Conservation (phyloP, 179 eudicot genomes). For the Spinacia oleracea region DNA sequence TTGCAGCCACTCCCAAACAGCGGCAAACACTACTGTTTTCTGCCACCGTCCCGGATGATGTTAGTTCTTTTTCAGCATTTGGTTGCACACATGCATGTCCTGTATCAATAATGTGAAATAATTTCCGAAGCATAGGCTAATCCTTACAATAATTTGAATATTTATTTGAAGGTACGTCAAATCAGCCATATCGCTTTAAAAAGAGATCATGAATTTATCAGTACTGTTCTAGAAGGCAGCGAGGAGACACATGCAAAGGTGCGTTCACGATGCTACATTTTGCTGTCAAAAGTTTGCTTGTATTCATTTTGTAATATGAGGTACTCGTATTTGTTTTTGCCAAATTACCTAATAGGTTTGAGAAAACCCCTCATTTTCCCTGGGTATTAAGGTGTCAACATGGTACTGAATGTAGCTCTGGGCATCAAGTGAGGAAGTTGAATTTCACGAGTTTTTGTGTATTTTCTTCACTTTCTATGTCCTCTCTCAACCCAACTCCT, state of each 20-base stretch:
- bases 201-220: conserved; percentile 83
- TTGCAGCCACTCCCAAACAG: conserved; percentile 87
- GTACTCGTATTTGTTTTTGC: neutral
- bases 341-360: neutral
- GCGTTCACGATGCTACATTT: conserved; percentile 23
- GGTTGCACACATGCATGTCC: conserved; percentile 9
- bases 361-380: neutral
- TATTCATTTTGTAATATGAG: neutral
- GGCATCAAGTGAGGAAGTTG: neutral
- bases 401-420: neutral
- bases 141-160: neutral
- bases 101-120: conserved; percentile 14
- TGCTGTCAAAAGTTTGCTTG: neutral
- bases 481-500: neutral
- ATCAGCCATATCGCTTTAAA: conserved; percentile 84
- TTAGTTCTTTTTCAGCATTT: conserved; percentile 30
- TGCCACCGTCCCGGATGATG: conserved; percentile 88
- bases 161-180: conserved; percentile 75
- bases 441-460: neutral
- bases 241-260: conserved; percentile 95
- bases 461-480: neutral
- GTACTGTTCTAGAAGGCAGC: conserved; percentile 75
- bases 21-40: conserved; percentile 92
- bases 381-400: neutral
- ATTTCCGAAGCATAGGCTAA: neutral